phyloP scores from a whole-genome alignment of 306 rosid genomes.

The Trifolium subterraneum region DNA sequence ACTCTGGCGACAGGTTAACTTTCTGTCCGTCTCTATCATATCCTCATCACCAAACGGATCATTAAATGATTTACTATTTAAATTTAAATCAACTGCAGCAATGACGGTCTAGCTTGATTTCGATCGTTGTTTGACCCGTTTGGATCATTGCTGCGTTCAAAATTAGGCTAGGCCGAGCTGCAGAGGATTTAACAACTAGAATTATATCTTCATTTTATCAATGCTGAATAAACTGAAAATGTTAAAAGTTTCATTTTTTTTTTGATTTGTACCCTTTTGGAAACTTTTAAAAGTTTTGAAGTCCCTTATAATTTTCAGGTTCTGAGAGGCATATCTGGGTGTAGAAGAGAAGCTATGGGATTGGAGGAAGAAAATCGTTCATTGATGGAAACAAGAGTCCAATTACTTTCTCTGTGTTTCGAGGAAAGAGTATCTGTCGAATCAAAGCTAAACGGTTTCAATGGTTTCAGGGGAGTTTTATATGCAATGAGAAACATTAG shows the following conservation, averaged over 20 bases:
- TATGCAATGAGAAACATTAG: conserved; percentile 99
- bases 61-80: not conserved
- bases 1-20: conserved; percentile 65
- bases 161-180: not conserved
- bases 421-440: conserved; percentile 83
- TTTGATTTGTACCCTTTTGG: not conserved
- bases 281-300: not conserved
- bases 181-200: not conserved
- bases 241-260: not conserved
- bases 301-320: conserved; percentile 52
- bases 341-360: conserved; percentile 79
- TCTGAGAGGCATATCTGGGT: conserved; percentile 68
- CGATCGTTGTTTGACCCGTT: not conserved
- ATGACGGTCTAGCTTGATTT: not conserved
- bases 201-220: not conserved
- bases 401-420: conserved; percentile 67
- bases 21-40: not conserved
- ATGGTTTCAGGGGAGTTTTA: conserved; percentile 90
- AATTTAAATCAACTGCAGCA: not conserved
- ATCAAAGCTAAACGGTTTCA: conserved; percentile 95
- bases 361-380: conserved; percentile 87
- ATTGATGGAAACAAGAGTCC: conserved; percentile 79
- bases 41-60: not conserved
- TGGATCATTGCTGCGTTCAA: not conserved
- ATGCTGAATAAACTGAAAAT: no score